Base-by-base conservation (phyloP, 2,329 filamentous ascomycete genomes). In the Calonectria leucothoes region DNA sequence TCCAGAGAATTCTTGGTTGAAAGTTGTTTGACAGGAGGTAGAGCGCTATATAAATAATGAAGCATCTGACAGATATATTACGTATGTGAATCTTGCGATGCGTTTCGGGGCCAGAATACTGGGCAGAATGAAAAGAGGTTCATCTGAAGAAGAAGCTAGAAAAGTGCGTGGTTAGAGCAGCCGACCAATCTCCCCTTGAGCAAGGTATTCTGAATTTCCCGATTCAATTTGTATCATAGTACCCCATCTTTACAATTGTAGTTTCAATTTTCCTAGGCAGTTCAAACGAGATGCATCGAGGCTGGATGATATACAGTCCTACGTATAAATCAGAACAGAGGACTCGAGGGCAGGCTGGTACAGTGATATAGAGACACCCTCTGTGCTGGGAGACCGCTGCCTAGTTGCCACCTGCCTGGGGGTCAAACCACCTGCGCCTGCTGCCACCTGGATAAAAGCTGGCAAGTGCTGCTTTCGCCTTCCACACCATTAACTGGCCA, bases 91-190 rank as follows among this genome's bases (percentile, higher is more conserved):
- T 35, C 92, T 91, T 89, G 88, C 90, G 71, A 79, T 78, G 49
- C 70, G 77, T 83, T 75, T 85, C 92, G 89, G 87, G 88, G 85
- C 83, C 84, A 91, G 91, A 92, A 93, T 93, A 93, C 91, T 93
- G 92, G 88, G 90, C 89, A 86, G 90, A 92, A 93, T 91, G 84
- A 94, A 93, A 75, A 51, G 80, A 79, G 70, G 65, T 45, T 79
- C 81, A 75, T 78, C 73, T 64, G 49, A 33, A 29, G 33, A 12
- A 20, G 8, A 31, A 31, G 49, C 29, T 20, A 29, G 27, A 31
- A 31, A 11, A 55, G 20, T 33, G 1, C 10, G 17, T 27, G 25
- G 17, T 29, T 15, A 6, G 17, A 52, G 20, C 17, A 10, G 6
- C 23, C 27, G 12, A 6, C n/a, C n/a, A n/a, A n/a, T n/a, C n/a